Evolutionary conservation across 257 asterid species (phyloP).

Genomic region (Fraxinus pennsylvanica): DNA sequence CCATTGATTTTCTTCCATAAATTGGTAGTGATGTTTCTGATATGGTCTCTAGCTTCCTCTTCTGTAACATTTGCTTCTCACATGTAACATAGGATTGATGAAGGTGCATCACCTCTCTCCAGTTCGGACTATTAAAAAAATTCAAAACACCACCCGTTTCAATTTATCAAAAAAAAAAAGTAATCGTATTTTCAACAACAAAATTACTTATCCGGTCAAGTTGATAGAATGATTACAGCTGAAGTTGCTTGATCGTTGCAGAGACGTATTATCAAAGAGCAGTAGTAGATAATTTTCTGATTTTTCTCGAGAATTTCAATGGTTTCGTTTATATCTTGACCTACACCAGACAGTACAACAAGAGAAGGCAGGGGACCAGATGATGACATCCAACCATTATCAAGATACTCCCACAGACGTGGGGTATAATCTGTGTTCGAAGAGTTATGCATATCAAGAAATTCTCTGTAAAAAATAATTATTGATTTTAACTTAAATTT

Average conservation of each 20-base stretch:
- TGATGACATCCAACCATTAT: too few species aligned
- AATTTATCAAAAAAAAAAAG: background rate
- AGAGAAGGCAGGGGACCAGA: too few species aligned
- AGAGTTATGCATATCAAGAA: too few species aligned
- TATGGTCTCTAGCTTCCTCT: constrained; percentile 42
- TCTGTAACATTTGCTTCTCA: constrained; percentile 45
- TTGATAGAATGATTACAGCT: constrained; percentile 29
- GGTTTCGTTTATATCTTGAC: background rate
- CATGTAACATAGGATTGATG: constrained; percentile 64
- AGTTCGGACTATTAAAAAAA: constrained; percentile 43
- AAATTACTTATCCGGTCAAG: background rate
- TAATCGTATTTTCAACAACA: background rate
- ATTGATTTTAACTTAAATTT: too few species aligned
- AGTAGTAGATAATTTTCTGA: constrained; percentile 34
- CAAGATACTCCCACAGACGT: too few species aligned
- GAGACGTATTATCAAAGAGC: constrained; percentile 53
- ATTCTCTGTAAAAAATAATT: too few species aligned
- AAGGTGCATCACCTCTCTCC: constrained; percentile 64
- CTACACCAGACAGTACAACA: too few species aligned
- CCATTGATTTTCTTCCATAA: constrained; percentile 53
- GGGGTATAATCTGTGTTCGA: too few species aligned
- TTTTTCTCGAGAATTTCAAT: constrained; percentile 20
- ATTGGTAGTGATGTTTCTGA: constrained; percentile 22
- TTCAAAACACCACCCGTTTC: background rate
- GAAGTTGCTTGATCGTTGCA: constrained; percentile 66